Percentiles rank a stretch among this genome's conserved stretches.
Conservation (phyloP, 371 early-diverging fungal genomes). For the Rhizopus arrhizus region DNA sequence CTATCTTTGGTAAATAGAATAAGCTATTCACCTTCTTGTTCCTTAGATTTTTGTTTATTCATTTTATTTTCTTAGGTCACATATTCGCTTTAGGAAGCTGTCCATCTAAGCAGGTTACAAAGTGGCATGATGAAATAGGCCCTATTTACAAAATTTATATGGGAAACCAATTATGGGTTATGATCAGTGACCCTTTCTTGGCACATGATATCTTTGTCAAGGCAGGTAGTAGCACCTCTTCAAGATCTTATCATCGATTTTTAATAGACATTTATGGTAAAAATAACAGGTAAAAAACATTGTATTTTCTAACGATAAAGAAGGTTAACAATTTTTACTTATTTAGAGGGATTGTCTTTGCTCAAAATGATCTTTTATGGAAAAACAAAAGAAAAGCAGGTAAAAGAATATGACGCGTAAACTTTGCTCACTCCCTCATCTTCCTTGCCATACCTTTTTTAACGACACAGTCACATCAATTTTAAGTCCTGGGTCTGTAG, state of each 20-base stretch:
- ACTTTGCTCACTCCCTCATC: not conserved
- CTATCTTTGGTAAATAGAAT: not conserved
- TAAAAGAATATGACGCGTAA: not conserved
- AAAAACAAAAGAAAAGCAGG: not conserved
- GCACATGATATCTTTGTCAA: slow-evolving; percentile 32
- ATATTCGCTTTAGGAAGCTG: slow-evolving; percentile 18
- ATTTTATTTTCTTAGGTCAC: slow-evolving; percentile 17
- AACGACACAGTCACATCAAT: not conserved
- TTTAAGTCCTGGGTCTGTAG: slow-evolving; percentile 10
- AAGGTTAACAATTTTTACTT: not conserved
- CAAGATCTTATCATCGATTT: slow-evolving; percentile 21
- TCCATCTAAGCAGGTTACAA: slow-evolving; percentile 16
- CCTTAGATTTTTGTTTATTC: not conserved
- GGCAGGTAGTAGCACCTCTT: slow-evolving; percentile 22
- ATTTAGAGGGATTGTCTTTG: not conserved
- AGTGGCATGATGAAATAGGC: slow-evolving; percentile 20
- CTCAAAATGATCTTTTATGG: not conserved
- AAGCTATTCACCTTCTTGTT: not conserved
- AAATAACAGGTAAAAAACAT: slow-evolving; percentile 12
- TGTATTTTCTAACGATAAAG: not conserved
- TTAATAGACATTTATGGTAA: slow-evolving; percentile 17
- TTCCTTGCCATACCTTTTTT: not conserved
- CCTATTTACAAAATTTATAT: slow-evolving; percentile 23
- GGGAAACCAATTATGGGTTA: slow-evolving; percentile 27
- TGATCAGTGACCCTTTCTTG: slow-evolving; percentile 25